Evolutionary conservation across 106 monocot species (phyloP), one percentile per base, ranked within the genome.

Genomic region (Dendrobium chrysotoxum): DNA sequence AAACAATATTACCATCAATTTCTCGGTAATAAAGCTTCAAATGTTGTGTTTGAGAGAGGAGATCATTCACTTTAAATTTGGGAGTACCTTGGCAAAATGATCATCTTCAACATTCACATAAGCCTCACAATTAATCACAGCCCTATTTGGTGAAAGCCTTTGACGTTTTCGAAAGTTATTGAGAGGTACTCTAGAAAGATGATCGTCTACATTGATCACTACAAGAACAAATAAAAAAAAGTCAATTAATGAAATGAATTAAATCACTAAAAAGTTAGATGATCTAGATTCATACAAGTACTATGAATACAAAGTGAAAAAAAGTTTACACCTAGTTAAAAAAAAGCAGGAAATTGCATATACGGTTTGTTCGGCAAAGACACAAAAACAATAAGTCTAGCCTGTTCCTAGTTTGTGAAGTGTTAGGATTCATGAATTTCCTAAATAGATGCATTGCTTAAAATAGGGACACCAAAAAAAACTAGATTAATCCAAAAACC

Each of bases 71-170:
- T 35, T n/a, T 70, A 35, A 35, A 28, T 35, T 35, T 12, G 25
- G 70, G 35, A 74, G 30, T 81, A 81, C 81, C 81, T 81, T 81
- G 74, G 81, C 47, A 57, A 4, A 44, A 6, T 57, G 28, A 75
- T 61, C 75, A 61, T 75, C 75, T 25, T 81, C 75, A 7, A 71
- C 57, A 42, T 61, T 81, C 41, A 57, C 57, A 64, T 81, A 75
- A 44, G 47, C 40, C n/a, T 81, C 81, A 18, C 81, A 81, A 30
- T 81, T 81, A 64, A 81, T 75, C 28, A 81, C 55, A 28, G 26
- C 42, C 25, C 75, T 41, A 12, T 81, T 75, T 61, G 75, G 28
- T 74, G 75, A 61, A 75, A 75, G 25, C 42, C 81, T 64, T n/a
- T n/a, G 75, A 9, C 58, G 75, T 61, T 47, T 76, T 26, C 46